Percentiles rank a stretch among this genome's conserved stretches.
These are phyloP conservation scores for Talaromyces sp. DNA, from an alignment of 2,329 filamentous ascomycete species.

Conservation along the genomic window DNA sequence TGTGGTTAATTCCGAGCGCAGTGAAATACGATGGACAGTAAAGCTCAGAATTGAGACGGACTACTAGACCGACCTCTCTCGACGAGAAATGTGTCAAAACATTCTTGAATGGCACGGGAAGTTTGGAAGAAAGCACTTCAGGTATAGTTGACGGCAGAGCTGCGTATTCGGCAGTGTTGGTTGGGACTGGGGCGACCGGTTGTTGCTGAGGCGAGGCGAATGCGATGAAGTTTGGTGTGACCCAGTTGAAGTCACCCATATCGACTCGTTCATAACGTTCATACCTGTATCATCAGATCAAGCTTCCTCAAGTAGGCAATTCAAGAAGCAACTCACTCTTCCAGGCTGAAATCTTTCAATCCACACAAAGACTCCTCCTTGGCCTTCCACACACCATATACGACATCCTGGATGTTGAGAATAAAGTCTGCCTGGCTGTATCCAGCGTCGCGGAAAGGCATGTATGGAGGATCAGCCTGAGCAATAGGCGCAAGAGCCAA, in stretches of 20 bases:
- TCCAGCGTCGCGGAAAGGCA: conserved; percentile 97
- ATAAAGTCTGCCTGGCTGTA: conserved; percentile 98
- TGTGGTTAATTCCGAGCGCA: conserved; percentile 86
- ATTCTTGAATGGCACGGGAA: conserved; percentile 91
- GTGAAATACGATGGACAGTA: conserved; percentile 98
- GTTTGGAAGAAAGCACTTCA: conserved; percentile 65
- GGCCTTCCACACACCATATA: conserved; percentile 97
- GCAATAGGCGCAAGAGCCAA: conserved; percentile 91
- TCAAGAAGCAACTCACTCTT: conserved; percentile 59
- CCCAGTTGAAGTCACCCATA: conserved; percentile 99
- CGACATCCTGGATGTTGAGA: conserved; percentile 92
- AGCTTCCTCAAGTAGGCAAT: not conserved
- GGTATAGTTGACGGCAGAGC: conserved; percentile 72
- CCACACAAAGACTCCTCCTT: conserved; percentile 93
- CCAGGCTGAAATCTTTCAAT: conserved; percentile 88
- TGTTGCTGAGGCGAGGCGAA: conserved; percentile 91
- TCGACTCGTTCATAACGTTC: conserved; percentile 94
- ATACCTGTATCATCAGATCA: conserved; percentile 55
- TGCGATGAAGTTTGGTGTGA: conserved; percentile 89
- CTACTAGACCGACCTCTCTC: conserved; percentile 86
- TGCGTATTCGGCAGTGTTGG: conserved; percentile 69
- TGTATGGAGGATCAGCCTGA: conserved; percentile 92
- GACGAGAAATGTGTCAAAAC: conserved; percentile 85
- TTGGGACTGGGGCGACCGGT: conserved; percentile 68
- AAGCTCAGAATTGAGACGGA: conserved; percentile 89